phyloP scores from a whole-genome alignment of 768 basidiomycete genomes.

The Goffeauzyma gilvescens region DNA sequence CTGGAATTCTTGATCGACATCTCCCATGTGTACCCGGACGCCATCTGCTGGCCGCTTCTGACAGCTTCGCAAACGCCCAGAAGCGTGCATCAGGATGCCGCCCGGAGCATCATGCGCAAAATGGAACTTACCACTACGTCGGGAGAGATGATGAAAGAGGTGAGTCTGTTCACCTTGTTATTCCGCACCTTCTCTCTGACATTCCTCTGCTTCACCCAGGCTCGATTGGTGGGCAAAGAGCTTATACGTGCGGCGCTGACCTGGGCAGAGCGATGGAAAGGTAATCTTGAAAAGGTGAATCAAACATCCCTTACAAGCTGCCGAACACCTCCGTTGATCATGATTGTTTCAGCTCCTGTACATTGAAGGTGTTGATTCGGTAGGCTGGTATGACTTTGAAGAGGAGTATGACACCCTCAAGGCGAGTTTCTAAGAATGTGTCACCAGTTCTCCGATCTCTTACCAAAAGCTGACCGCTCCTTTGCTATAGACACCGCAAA shows the following conservation, averaged over 20 bases:
- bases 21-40: constrained; percentile 24
- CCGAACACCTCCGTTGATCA: not conserved
- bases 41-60: constrained; percentile 30
- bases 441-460: not conserved
- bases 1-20: constrained; percentile 24
- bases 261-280: constrained; percentile 23
- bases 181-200: not conserved
- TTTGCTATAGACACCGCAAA: constrained; percentile 17
- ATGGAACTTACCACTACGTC: constrained; percentile 6
- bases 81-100: constrained; percentile 22
- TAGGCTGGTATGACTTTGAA: constrained; percentile 12
- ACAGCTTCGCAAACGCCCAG: constrained; percentile 27
- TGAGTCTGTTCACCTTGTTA: too few species aligned
- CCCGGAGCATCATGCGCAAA: constrained; percentile 24
- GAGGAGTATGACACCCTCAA: constrained; percentile 17
- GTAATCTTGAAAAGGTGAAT: constrained; percentile 6
- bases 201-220: constrained; percentile 10
- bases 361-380: constrained; percentile 6
- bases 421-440: constrained; percentile 4
- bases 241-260: constrained; percentile 24
- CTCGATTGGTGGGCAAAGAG: constrained; percentile 26
- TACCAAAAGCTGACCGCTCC: too few species aligned
- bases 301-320: not conserved
- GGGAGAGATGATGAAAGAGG: constrained; percentile 7
- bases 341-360: constrained; percentile 3